Percentiles rank a stretch among this genome's conserved stretches.
Conservation (phyloP, 108 stramenopile genomes). For the Discostella pseudostelligera region DNA sequence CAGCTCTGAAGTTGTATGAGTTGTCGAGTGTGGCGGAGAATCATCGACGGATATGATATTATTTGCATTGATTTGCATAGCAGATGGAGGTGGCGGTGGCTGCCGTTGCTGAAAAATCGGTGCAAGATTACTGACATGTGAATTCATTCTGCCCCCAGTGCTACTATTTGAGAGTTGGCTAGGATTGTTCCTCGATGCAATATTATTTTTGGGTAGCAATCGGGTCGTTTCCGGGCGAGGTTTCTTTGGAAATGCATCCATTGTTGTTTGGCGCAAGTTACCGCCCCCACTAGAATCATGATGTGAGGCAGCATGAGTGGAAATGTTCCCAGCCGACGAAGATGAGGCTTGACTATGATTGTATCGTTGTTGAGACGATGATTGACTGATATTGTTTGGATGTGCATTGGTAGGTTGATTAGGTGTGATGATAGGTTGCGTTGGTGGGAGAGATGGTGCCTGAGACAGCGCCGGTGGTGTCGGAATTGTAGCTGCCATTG, state of each 20-base stretch:
- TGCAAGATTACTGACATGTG: constrained; percentile 1
- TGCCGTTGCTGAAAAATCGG: background rate
- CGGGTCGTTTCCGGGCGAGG: constrained; percentile 10
- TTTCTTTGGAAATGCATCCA: constrained; percentile 18
- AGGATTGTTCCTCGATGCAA: background rate
- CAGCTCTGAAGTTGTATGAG: background rate
- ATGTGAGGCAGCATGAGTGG: background rate
- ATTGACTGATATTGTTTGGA: background rate
- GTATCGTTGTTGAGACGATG: background rate
- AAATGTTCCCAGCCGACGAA: background rate
- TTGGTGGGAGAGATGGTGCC: background rate
- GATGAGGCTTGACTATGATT: constrained; percentile 6
- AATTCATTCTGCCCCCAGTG: constrained; percentile 10
- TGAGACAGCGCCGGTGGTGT: constrained; percentile 1
- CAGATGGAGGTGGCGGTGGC: background rate
- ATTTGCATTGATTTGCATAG: constrained; percentile 8
- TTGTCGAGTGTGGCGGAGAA: constrained; percentile 2
- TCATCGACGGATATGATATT: constrained; percentile 11
- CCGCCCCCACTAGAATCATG: background rate
- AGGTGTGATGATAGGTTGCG: constrained; percentile 26
- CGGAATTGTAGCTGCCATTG: constrained; percentile 4
- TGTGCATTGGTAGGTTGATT: constrained; percentile 6
- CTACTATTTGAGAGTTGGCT: constrained; percentile 3
- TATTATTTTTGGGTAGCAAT: constrained; percentile 1
- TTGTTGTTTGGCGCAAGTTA: constrained; percentile 12